These are phyloP conservation scores for Talaromyces adpressus DNA, from an alignment of 495 filamentous ascomycete genomes.

Conservation along the genomic window DNA sequence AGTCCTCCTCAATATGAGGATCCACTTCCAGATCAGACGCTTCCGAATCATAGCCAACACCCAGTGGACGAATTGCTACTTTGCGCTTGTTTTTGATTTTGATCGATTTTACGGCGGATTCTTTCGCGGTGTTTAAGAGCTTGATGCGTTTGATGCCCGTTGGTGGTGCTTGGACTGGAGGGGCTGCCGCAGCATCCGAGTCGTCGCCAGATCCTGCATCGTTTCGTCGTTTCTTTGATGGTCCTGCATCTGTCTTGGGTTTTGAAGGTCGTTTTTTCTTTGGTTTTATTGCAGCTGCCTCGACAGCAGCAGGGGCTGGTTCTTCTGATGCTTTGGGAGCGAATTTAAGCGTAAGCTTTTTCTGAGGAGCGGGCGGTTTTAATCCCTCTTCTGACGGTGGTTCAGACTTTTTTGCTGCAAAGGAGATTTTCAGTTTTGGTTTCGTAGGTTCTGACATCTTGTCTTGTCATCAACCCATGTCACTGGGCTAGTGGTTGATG, in stretches of 20 bases:
- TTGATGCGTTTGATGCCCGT: constrained; percentile 39
- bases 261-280: constrained; percentile 35
- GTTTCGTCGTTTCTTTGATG: constrained; percentile 37
- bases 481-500: background rate
- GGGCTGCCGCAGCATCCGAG: constrained; percentile 14
- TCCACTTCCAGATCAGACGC: constrained; percentile 83
- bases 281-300: constrained; percentile 16
- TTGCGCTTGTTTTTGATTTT: constrained; percentile 55
- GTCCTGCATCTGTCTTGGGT: constrained; percentile 2
- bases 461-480: constrained; percentile 15
- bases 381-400: constrained; percentile 17
- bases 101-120: constrained; percentile 37
- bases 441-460: constrained; percentile 4
- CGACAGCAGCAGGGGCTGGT: constrained; percentile 20
- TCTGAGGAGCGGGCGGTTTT: constrained; percentile 16
- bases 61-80: constrained; percentile 54
- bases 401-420: constrained; percentile 34
- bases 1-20: constrained; percentile 78
- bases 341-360: constrained; percentile 49
- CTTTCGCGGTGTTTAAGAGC: constrained; percentile 32
- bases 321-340: constrained; percentile 26
- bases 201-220: constrained; percentile 22
- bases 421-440: constrained; percentile 42
- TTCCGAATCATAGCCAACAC: constrained; percentile 96
- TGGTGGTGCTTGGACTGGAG: constrained; percentile 6